A percentile compares a stretch with the other conserved stretches of the same genome.
phyloP scores from a whole-genome alignment of 768 basidiomycete genomes.

The Clavaria fumosa region DNA sequence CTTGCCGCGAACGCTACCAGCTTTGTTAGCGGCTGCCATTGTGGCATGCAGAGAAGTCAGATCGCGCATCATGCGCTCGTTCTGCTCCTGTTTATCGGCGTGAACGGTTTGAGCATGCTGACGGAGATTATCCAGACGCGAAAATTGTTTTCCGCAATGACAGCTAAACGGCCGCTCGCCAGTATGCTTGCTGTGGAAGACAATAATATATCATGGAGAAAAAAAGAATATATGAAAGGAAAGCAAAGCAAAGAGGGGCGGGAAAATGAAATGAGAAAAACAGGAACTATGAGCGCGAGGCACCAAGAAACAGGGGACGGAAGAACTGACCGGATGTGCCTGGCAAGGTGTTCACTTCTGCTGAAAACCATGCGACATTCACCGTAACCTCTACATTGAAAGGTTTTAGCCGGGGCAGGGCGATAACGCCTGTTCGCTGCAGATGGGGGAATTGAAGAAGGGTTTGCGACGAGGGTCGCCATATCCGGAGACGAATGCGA shows the following conservation, averaged over 20 bases:
- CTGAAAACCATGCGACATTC: slow-evolving; percentile 96
- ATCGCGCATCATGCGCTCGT: slow-evolving; percentile 85
- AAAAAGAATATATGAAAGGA: slow-evolving; percentile 10
- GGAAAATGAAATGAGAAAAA: no score
- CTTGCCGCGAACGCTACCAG: slow-evolving; percentile 12
- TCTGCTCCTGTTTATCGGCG: slow-evolving; percentile 80
- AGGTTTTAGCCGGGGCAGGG: slow-evolving; percentile 81
- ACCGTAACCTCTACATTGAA: slow-evolving; percentile 88
- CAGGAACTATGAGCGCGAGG: not conserved
- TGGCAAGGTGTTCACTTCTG: slow-evolving; percentile 86
- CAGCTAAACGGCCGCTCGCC: slow-evolving; percentile 94
- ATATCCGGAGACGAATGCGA: no score
- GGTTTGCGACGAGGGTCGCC: slow-evolving; percentile 16
- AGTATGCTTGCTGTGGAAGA: slow-evolving; percentile 72
- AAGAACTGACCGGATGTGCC: slow-evolving; percentile 74
- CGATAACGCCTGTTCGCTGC: slow-evolving; percentile 48
- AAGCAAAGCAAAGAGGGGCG: no score
- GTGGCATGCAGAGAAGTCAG: slow-evolving; percentile 69
- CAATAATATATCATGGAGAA: slow-evolving; percentile 6
- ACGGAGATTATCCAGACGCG: slow-evolving; percentile 89
- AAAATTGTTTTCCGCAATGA: slow-evolving; percentile 92
- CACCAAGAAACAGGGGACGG: not conserved
- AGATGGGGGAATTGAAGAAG: slow-evolving; percentile 10
- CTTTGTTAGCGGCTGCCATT: slow-evolving; percentile 50
- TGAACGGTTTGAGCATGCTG: slow-evolving; percentile 97